A percentile compares a stretch with the other conserved stretches of the same genome.
Evolutionary conservation across 768 basidiomycete species (phyloP).

Genomic region (Pulveroboletus sp.): DNA sequence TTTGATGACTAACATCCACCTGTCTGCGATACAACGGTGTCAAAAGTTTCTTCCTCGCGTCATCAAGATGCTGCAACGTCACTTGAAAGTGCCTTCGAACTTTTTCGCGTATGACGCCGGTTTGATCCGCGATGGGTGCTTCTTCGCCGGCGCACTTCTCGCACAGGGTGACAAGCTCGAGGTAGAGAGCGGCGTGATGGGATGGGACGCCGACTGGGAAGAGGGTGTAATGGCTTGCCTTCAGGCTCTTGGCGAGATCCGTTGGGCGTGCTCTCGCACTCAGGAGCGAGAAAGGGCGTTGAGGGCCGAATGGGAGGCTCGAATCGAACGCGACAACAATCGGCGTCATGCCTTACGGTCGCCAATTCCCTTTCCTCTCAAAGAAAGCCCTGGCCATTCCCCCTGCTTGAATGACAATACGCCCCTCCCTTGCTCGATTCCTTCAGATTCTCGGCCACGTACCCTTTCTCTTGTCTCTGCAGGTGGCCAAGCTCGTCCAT

Average conservation of each 20-base stretch:
- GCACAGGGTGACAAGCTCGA: conserved; percentile 50
- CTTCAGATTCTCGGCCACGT: conserved; percentile 12
- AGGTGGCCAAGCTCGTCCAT: conserved; percentile 41
- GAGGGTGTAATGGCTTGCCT: conserved; percentile 52
- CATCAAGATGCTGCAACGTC: conserved; percentile 49
- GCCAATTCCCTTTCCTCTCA: conserved; percentile 20
- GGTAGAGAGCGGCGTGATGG: conserved; percentile 12
- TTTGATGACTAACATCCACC: conserved; percentile 45
- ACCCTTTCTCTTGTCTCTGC: conserved; percentile 32
- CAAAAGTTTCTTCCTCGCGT: conserved; percentile 48
- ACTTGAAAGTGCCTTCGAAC: conserved; percentile 39
- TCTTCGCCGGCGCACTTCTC: conserved; percentile 78
- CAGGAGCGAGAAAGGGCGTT: conserved; percentile 70
- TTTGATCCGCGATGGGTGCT: conserved; percentile 85
- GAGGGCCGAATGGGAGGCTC: conserved; percentile 44
- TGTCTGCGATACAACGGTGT: conserved; percentile 48
- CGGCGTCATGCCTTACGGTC: conserved; percentile 23
- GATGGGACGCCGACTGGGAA: conserved; percentile 31
- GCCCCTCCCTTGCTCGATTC: conserved; percentile 14
- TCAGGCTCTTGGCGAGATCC: conserved; percentile 74
- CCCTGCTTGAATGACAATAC: conserved; percentile 22
- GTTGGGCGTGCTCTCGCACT: conserved; percentile 76
- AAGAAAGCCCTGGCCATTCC: conserved; percentile 28
- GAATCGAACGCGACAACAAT: conserved; percentile 31
- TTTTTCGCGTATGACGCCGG: conserved; percentile 87